phyloP scores from a whole-genome alignment of 2,329 filamentous ascomycete genomes.

The Colletotrichum somersetense region DNA sequence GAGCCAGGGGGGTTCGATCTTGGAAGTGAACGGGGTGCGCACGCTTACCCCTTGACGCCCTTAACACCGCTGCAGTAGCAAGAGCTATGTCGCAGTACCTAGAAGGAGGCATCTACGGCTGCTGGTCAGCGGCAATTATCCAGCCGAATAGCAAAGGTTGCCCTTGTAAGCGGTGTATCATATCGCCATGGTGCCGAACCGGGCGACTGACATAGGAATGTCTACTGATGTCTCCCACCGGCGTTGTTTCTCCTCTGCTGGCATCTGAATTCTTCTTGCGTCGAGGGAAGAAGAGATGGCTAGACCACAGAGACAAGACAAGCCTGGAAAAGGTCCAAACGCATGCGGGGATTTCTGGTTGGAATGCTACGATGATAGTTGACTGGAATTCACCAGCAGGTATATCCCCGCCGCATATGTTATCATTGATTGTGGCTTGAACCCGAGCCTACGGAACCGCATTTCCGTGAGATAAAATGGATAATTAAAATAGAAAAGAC shows the following conservation, averaged over 20 bases:
- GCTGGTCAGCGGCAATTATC: neutral
- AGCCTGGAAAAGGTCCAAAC: neutral
- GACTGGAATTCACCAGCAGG: conserved; percentile 18
- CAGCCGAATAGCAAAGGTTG: neutral
- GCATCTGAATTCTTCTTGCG: neutral
- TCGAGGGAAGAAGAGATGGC: neutral
- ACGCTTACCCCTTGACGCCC: neutral
- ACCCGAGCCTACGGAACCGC: neutral
- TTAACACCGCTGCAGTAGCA: conserved; percentile 2
- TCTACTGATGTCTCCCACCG: neutral
- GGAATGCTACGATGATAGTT: neutral
- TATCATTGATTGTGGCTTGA: conserved; percentile 19
- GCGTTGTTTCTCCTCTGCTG: too few species aligned
- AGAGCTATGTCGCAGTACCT: neutral
- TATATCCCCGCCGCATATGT: neutral
- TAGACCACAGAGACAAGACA: neutral
- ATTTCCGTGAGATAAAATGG: neutral
- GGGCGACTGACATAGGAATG: neutral
- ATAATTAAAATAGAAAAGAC: neutral
- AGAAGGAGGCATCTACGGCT: neutral
- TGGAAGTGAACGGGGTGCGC: conserved; percentile 28
- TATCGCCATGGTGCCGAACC: neutral
- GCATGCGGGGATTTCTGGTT: neutral
- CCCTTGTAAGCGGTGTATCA: conserved; percentile 1
- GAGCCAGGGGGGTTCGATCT: conserved; percentile 20